phyloP scores from a whole-genome alignment of 202 grass and related monocot genomes.

The Bolboschoenoplectus hybrid region DNA sequence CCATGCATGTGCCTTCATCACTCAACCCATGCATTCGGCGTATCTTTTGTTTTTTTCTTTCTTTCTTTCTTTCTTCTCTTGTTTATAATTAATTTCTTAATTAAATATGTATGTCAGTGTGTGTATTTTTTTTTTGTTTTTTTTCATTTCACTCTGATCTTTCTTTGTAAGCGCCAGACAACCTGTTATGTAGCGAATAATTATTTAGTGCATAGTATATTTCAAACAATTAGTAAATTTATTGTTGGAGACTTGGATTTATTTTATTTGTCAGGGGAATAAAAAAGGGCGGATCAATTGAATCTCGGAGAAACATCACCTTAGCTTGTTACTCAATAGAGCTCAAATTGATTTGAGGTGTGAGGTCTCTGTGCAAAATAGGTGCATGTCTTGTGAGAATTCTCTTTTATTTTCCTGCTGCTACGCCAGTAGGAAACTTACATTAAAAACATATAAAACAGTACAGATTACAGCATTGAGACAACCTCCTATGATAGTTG shows the following conservation, averaged over 20 bases:
- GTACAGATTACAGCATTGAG: background rate
- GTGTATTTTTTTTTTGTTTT: background rate
- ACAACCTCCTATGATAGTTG: background rate
- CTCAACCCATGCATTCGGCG: background rate
- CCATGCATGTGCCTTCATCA: constrained; percentile 35
- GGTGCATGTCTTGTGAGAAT: background rate
- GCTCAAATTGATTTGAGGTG: background rate
- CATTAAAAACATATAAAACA: constrained; percentile 12
- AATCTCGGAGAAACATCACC: background rate
- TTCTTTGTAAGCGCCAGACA: no score
- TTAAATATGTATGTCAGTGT: background rate
- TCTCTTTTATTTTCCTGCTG: background rate
- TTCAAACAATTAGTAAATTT: no score
- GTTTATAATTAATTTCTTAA: background rate
- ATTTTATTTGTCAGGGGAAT: background rate
- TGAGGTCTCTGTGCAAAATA: background rate
- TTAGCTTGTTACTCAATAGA: background rate
- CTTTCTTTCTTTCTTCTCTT: background rate
- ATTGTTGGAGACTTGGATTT: no score
- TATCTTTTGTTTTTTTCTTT: constrained; percentile 7
- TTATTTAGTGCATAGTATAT: no score
- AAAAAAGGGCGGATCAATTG: background rate
- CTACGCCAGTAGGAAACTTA: background rate
- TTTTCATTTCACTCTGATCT: background rate
- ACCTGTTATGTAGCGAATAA: no score